Percentiles rank a stretch among this genome's conserved stretches.
Evolutionary conservation across 108 stramenopile genomes (phyloP).

Genomic region (Nitzschia inconspicua): DNA sequence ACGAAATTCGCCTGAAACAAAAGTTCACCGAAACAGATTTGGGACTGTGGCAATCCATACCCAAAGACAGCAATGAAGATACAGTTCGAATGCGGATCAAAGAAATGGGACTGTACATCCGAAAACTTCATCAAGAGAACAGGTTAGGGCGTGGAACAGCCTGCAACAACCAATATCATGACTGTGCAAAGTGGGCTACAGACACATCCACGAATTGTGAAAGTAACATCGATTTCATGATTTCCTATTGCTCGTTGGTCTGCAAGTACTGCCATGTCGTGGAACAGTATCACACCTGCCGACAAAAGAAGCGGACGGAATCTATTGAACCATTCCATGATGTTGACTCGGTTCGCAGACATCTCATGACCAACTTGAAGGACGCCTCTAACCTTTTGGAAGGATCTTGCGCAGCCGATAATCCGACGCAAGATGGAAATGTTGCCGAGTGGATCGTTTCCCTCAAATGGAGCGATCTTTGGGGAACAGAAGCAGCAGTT

Average conservation of each 20-base stretch:
- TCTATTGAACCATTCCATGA: not conserved
- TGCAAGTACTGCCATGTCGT: conserved; percentile 1
- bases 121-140: not conserved
- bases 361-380: not conserved
- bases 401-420: not conserved
- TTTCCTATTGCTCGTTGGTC: conserved; percentile 1
- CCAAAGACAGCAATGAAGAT: not conserved
- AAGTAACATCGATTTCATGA: not conserved
- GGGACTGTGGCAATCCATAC: not conserved
- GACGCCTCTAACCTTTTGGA: not conserved
- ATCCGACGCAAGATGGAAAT: no score
- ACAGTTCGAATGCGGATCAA: not conserved
- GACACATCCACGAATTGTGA: not conserved
- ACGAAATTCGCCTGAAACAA: no score
- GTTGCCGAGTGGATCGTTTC: conserved; percentile 3
- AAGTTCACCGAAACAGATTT: conserved; percentile 12
- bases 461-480: not conserved
- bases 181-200: not conserved
- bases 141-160: not conserved
- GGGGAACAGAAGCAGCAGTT: not conserved
- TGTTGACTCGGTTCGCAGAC: not conserved
- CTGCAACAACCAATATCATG: conserved; percentile 2
- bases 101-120: not conserved
- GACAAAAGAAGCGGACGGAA: no score
- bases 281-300: conserved; percentile 1